phyloP scores from a whole-genome alignment of 2,329 filamentous ascomycete genomes.

The Podosphaera xanthii region DNA sequence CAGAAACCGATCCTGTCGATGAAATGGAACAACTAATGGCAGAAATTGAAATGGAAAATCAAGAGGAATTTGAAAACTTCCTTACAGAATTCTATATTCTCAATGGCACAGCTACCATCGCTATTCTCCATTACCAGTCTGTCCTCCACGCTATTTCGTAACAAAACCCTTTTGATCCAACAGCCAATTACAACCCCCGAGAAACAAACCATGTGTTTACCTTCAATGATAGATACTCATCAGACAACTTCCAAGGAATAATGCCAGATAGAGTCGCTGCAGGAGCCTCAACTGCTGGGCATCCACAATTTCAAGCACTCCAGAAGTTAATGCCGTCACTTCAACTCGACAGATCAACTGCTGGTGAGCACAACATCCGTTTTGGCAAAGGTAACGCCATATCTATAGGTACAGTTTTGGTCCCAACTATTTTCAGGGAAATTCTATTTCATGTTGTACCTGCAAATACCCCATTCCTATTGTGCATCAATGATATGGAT shows the following conservation, averaged over 20 bases:
- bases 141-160: not conserved
- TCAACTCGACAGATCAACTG: not conserved
- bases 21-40: not conserved
- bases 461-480: not conserved
- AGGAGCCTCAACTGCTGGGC: not conserved
- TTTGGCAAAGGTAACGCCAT: not conserved
- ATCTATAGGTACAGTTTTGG: not conserved
- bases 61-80: not conserved
- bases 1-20: not conserved
- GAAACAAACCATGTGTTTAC: not conserved
- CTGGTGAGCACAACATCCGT: not conserved
- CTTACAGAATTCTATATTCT: not conserved
- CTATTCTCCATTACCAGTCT: not conserved
- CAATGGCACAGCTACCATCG: not conserved
- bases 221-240: not conserved
- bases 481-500: not conserved
- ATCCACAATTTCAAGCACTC: not conserved
- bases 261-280: not conserved
- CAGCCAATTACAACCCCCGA: not conserved
- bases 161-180: constrained; percentile 1
- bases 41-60: not conserved
- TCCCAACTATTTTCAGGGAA: not conserved
- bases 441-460: not conserved
- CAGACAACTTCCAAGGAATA: not conserved
- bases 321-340: not conserved